Conservation (phyloP, 2,329 filamentous ascomycete species). For the Clathrospora elynae region DNA sequence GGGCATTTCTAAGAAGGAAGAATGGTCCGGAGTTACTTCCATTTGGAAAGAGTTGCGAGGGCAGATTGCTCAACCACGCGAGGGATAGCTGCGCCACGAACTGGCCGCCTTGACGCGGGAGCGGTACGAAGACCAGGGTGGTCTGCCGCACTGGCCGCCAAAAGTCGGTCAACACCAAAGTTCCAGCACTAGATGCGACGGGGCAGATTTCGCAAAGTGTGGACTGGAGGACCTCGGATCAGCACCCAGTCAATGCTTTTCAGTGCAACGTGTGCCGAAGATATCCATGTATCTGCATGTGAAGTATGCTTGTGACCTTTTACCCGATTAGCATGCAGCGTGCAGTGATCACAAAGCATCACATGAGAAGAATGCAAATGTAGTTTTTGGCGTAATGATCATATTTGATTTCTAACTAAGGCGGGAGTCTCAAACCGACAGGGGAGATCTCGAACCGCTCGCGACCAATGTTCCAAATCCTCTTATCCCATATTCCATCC, state of each 20-base stretch:
- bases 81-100: slow-evolving; percentile 12
- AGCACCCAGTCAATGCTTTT: not conserved
- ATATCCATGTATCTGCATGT: slow-evolving; percentile 2
- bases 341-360: slow-evolving; percentile 21
- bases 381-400: slow-evolving; percentile 22
- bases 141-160: slow-evolving; percentile 22
- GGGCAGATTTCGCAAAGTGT: slow-evolving; percentile 3
- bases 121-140: slow-evolving; percentile 4
- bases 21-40: slow-evolving; percentile 23
- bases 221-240: not conserved
- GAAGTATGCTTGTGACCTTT: slow-evolving; percentile 16
- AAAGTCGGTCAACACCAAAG: slow-evolving; percentile 25
- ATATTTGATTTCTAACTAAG: slow-evolving; percentile 33
- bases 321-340: slow-evolving; percentile 24
- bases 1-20: not conserved
- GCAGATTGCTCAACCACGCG: slow-evolving; percentile 17
- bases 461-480: slow-evolving; percentile 13
- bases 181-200: slow-evolving; percentile 10
- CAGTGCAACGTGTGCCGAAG: slow-evolving; percentile 4
- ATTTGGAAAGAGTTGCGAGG: slow-evolving; percentile 23
- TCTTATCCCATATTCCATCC: slow-evolving; percentile 13
- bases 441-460: slow-evolving; percentile 33
- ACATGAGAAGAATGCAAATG: slow-evolving; percentile 21
- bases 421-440: slow-evolving; percentile 30
- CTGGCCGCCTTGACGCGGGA: slow-evolving; percentile 7